Evolutionary conservation across 2,329 filamentous ascomycete genomes (phyloP).

Genomic region (Aspergillus transmontanensis): DNA sequence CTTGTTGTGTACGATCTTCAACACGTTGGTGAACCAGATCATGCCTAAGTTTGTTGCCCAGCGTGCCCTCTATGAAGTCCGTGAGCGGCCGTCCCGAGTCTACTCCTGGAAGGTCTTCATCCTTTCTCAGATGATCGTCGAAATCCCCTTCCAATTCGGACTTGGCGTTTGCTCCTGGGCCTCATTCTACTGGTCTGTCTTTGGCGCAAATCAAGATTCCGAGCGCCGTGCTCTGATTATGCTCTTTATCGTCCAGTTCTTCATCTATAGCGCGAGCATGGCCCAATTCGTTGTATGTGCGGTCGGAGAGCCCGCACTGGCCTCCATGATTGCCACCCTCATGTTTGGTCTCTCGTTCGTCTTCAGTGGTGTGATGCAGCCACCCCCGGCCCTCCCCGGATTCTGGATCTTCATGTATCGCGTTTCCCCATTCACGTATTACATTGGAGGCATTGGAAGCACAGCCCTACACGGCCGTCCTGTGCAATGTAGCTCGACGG

Average conservation of each 20-base stretch:
- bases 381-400: constrained; percentile 61
- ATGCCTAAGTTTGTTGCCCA: constrained; percentile 60
- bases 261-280: background rate
- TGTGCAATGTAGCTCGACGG: constrained; percentile 37
- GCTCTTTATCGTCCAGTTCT: background rate
- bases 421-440: constrained; percentile 67
- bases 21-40: constrained; percentile 52
- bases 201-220: constrained; percentile 54
- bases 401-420: constrained; percentile 83
- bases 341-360: constrained; percentile 1
- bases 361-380: constrained; percentile 51
- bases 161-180: constrained; percentile 57
- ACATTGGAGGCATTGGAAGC: constrained; percentile 57
- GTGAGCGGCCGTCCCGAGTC: constrained; percentile 63
- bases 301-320: background rate
- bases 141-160: constrained; percentile 65
- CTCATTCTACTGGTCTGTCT: constrained; percentile 64
- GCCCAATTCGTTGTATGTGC: constrained; percentile 10
- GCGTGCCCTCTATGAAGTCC: constrained; percentile 58
- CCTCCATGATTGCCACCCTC: constrained; percentile 31
- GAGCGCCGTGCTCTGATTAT: background rate
- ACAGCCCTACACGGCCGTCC: constrained; percentile 33
- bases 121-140: constrained; percentile 67
- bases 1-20: constrained; percentile 63
- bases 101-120: constrained; percentile 74